Evolutionary conservation across 2,329 filamentous ascomycete genomes (phyloP).

Genomic region (Bertia moriformis): DNA sequence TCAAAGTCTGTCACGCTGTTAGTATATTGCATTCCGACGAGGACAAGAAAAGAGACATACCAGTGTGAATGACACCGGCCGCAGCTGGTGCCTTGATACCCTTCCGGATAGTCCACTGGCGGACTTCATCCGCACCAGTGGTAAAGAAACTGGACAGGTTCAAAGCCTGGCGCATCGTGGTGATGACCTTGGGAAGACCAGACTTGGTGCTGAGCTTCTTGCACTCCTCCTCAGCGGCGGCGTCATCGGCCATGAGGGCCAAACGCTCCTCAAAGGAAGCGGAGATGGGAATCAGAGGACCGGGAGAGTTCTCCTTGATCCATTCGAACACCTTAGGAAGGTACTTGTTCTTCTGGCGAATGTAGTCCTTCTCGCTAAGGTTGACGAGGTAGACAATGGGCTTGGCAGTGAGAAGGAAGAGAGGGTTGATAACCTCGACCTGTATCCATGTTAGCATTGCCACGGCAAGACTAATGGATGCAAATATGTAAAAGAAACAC

Average conservation of each 20-base stretch:
- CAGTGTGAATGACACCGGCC: constrained; percentile 92
- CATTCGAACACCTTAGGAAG: constrained; percentile 84
- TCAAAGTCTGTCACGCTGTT: too few species aligned
- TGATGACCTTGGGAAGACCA: constrained; percentile 77
- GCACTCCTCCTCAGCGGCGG: constrained; percentile 67
- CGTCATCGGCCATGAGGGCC: constrained; percentile 65
- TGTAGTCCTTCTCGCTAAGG: constrained; percentile 89
- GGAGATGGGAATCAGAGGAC: constrained; percentile 83
- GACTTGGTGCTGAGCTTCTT: constrained; percentile 80
- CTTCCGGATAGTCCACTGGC: constrained; percentile 94
- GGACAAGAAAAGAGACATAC: too few species aligned
- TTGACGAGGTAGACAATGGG: constrained; percentile 96
- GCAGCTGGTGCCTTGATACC: constrained; percentile 96
- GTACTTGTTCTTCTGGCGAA: constrained; percentile 99
- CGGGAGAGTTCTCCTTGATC: constrained; percentile 79
- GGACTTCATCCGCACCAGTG: constrained; percentile 83
- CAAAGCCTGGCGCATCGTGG: constrained; percentile 82
- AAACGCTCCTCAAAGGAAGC: constrained; percentile 87
- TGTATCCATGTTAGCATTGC: constrained; percentile 30
- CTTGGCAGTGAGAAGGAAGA: constrained; percentile 90
- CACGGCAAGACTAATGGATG: constrained; percentile 9
- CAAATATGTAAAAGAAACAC: constrained; percentile 6
- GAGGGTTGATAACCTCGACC: constrained; percentile 95
- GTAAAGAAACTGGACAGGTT: constrained; percentile 96
- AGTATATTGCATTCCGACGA: too few species aligned